These are phyloP conservation scores for Neofusicoccum parvum DNA, from an alignment of 2,329 filamentous ascomycete genomes.

Conservation along the genomic window DNA sequence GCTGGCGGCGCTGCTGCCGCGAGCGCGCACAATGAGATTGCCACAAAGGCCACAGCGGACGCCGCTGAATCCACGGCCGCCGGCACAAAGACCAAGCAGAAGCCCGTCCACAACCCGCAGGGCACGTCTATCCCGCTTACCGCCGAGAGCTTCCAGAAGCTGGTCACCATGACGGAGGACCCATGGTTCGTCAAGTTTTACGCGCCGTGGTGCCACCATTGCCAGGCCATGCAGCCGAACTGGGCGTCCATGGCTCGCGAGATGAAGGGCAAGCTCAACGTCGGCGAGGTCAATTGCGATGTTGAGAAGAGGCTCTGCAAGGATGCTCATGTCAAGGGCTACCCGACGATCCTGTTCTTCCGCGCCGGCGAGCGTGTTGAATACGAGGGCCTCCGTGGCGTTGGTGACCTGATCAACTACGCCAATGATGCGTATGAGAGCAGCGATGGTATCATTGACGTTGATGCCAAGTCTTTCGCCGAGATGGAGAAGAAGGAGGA, in stretches of 20 bases:
- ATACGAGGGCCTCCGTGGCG: slow-evolving; percentile 85
- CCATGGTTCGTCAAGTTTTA: slow-evolving; percentile 99
- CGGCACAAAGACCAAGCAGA: slow-evolving; percentile 52
- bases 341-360: slow-evolving; percentile 92
- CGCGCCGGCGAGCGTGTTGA: slow-evolving; percentile 88
- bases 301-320: slow-evolving; percentile 86
- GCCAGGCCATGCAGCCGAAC: slow-evolving; percentile 85
- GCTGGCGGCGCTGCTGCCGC: slow-evolving; percentile 34
- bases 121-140: slow-evolving; percentile 76
- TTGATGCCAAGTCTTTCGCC: slow-evolving; percentile 75
- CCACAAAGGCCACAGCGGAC: slow-evolving; percentile 26
- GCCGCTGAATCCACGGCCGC: slow-evolving; percentile 39
- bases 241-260: slow-evolving; percentile 90
- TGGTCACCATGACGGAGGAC: slow-evolving; percentile 84
- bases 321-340: slow-evolving; percentile 76
- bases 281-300: slow-evolving; percentile 97
- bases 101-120: slow-evolving; percentile 63
- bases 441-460: slow-evolving; percentile 74
- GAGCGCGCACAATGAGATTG: slow-evolving; percentile 29
- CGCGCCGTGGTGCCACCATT: slow-evolving; percentile 95
- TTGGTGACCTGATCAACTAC: slow-evolving; percentile 87
- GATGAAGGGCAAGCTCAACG: slow-evolving; percentile 85
- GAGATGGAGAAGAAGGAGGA: slow-evolving; percentile 89
- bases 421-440: slow-evolving; percentile 83
- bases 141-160: slow-evolving; percentile 80